Base-by-base conservation (phyloP, 345 rosid species). In the Eucalyptus grandis region DNA sequence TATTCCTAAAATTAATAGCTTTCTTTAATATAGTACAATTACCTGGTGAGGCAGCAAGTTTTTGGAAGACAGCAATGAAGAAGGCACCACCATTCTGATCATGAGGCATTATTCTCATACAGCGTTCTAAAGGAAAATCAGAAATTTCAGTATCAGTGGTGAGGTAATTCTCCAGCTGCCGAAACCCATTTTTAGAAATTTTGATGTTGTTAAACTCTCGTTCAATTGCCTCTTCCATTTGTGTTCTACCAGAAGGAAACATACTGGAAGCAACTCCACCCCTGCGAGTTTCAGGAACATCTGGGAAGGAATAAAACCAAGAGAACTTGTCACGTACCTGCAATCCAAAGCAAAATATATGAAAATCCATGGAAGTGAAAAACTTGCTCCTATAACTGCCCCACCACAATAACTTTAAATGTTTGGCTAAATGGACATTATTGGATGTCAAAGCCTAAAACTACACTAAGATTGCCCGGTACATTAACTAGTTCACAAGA, bases 1-100 rank as follows among this genome's bases (percentile, higher is more conserved):
- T 72, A 72, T 37, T 72, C 46, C 46, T 72, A 37, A 19, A 72
- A 77, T 77, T 21, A 11, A 6, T 21, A 77, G 14, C 24, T 77
- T 77, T 77, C 27, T 77, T 77, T 77, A 77, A 77, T 77, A 21
- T 40, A 37, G 30, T 37, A 37, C 26, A 72, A 37, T 50, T 90
- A 96, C 99, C 98, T 91, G 99, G 96, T 89, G 96, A 92, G 60
- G 95, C 89, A 87, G 95, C 97, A 89, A 94, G 89, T 92, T 98
- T 98, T 87, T 92, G 94, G 88, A 97, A 93, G 77, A 97, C 98
- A 85, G 99, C 99, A 88, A 98, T 93, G 92, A 98, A 98, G 92
- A 98, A 98, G 81, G 99, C 97, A 87, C 99, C 99, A 24, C 95
- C 92, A 92, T 97, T 98, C 92, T 98, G 99, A 95, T 98, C 99